Evolutionary conservation across 2,329 filamentous ascomycete genomes (phyloP).

Genomic region (Fusarium lateritium): DNA sequence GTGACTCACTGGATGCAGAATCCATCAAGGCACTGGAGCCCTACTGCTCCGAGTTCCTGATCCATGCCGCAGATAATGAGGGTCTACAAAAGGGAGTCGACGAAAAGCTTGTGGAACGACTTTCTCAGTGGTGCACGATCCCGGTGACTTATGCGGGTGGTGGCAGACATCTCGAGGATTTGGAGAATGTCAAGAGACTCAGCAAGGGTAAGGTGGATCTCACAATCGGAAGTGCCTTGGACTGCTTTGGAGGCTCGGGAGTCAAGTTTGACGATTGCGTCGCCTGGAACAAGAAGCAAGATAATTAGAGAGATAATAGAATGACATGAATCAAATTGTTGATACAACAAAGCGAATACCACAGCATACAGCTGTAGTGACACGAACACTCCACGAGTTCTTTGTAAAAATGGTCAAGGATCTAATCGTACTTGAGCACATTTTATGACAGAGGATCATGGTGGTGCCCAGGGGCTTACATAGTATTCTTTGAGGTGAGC

Average conservation of each 20-base stretch:
- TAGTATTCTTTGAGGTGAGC: background rate
- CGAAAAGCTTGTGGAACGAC: slow-evolving; percentile 80
- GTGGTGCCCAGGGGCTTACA: background rate
- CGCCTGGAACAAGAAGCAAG: slow-evolving; percentile 79
- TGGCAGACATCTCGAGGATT: slow-evolving; percentile 84
- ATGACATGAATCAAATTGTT: slow-evolving; percentile 1
- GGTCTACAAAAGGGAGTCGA: slow-evolving; percentile 94
- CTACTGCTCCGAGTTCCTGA: slow-evolving; percentile 96
- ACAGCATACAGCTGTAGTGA: slow-evolving; percentile 5
- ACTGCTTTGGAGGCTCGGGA: slow-evolving; percentile 92
- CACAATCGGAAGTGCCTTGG: slow-evolving; percentile 95
- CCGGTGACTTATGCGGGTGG: slow-evolving; percentile 98
- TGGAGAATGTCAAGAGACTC: slow-evolving; percentile 84
- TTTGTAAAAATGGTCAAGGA: background rate
- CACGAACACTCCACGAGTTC: background rate
- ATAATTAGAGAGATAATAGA: slow-evolving; percentile 28
- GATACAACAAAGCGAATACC: background rate
- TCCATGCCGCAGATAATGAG: slow-evolving; percentile 97
- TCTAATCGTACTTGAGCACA: background rate
- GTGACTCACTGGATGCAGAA: slow-evolving; percentile 64
- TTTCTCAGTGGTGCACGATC: slow-evolving; percentile 90
- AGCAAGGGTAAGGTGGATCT: slow-evolving; percentile 89
- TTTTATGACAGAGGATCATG: background rate
- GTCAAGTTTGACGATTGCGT: slow-evolving; percentile 93
- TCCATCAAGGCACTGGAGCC: slow-evolving; percentile 86